Conservation (phyloP, 2,329 filamentous ascomycete species). For the Alternaria sp. region DNA sequence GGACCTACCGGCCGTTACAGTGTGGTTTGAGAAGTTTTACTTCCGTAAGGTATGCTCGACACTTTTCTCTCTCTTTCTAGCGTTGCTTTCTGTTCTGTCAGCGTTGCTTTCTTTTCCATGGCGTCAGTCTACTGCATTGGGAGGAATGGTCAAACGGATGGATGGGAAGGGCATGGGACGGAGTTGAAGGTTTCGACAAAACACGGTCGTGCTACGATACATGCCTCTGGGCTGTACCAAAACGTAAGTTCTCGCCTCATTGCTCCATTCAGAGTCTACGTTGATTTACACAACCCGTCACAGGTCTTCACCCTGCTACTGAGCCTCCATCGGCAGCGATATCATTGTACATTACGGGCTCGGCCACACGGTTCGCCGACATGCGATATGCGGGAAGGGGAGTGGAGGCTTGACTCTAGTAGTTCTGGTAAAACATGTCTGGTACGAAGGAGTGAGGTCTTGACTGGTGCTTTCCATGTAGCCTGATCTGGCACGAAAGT, state of each 20-base stretch:
- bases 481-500: neutral
- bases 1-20: conserved; percentile 85
- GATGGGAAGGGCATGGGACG: neutral
- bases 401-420: neutral
- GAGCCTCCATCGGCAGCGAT: neutral
- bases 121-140: conserved; percentile 9
- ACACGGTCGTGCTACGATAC: neutral
- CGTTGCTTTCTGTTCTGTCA: no score
- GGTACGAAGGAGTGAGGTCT: neutral
- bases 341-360: neutral
- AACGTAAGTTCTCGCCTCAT: conserved; percentile 8
- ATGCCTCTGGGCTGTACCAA: neutral
- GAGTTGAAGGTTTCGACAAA: conserved; percentile 1
- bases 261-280: neutral
- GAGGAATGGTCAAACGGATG: neutral
- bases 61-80: no score
- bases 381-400: neutral
- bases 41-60: neutral
- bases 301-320: neutral
- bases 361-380: neutral
- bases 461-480: neutral
- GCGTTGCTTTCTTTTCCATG: conserved; percentile 5
- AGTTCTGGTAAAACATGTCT: neutral
- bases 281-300: conserved; percentile 14
- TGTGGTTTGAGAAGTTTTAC: conserved; percentile 54